Evolutionary conservation across 805 yeast species (phyloP), one percentile per base, ranked within the genome.

Genomic region (Zygosaccharomyces bisporus): DNA sequence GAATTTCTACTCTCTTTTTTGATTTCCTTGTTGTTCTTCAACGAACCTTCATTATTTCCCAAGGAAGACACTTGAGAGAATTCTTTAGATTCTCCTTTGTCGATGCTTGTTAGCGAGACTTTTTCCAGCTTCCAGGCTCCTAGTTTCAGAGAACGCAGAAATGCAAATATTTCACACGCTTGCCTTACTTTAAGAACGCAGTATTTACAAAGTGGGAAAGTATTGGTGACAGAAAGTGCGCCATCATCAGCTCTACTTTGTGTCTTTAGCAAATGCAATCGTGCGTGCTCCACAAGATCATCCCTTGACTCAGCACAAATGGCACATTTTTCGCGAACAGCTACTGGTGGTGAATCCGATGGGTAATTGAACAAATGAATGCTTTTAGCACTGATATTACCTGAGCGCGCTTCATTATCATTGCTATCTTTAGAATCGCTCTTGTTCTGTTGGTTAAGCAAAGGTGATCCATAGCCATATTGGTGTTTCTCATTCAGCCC

Each of bases 121-220:
- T 69, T 68, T 36, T 74, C 75, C 34, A 82, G 61, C 58, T 80
- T 77, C 77, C 87, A 83, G 8, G 82, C 71, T 3, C 77, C 76
- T 39, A 73, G 69, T 46, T 74, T 72, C 32, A 90, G 67, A 19
- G 82, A 72, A 54, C 95, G 75, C 51, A 91, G 63, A 54, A 83
- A 83, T 32, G 89, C 85, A 58, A 87, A 79, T 47, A 87, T 75
- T 47, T 90, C 96, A 63, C 96, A 87, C 1, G 84, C 77, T 46
- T 86, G 80, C 56, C 98, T 77, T 40, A 89, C 73, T 57, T 87
- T 81, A 43, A 81, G 72, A 36, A 93, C 73, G 66, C 98, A 91
- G 55, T 80, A 81, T 48, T 83, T 81, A 61, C 97, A 91, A 25
- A 90, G 70, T 12, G 95, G 85, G 57, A 83, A 83, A 38, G 67